Evolutionary conservation across 1,139 yeast species (phyloP), one percentile per base, ranked within the genome.

Genomic region (Yamadazyma jaroonii): DNA sequence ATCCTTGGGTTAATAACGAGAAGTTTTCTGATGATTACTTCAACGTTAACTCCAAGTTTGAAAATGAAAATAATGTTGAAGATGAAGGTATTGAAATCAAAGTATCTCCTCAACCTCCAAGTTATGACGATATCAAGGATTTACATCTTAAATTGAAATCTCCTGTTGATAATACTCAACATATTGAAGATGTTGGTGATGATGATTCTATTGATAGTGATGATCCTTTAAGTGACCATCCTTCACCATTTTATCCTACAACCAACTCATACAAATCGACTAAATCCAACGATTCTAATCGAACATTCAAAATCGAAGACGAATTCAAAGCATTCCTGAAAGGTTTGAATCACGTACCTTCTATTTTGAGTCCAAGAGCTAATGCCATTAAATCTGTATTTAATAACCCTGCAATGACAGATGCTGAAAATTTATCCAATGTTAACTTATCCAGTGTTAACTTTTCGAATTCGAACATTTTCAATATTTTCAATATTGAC

Each of bases 311-410:
- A 10, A 28, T 20, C 6, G 31, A 33, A 6, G 21, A 33, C 9
- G 36, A 34, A 22, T 34, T 34, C 15, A 28, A 9, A 14, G 23
- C 25, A 6, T 34, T 34, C 25, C 28, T 22, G 22, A 12, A 22
- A 22, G 36, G 36, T 9, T 33, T 33, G 15, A 27, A 27, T 15
- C 4, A 4, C 14, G 39, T 43, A 10, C 35, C 40, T 15, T 17
- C 26, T 4, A 8, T 23, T 3, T 35, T 48, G 21, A 60, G 68
- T 24, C 73, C 74, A 1, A 50, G 70, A 37, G 75, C 75, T 0
- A 60, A 62, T 32, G 76, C 77, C n/a, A 71, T 71, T 35, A 68
- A 61, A 46, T 61, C 60, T 43, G 75, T 71, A 1, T 71, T 71
- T 47, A 69, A 67, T 47, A 70, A 69, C 40, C 74, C 73, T 2